These are phyloP conservation scores for Hordeum vulgare DNA, from an alignment of 176 grass and related monocot species.

Conservation along the genomic window DNA sequence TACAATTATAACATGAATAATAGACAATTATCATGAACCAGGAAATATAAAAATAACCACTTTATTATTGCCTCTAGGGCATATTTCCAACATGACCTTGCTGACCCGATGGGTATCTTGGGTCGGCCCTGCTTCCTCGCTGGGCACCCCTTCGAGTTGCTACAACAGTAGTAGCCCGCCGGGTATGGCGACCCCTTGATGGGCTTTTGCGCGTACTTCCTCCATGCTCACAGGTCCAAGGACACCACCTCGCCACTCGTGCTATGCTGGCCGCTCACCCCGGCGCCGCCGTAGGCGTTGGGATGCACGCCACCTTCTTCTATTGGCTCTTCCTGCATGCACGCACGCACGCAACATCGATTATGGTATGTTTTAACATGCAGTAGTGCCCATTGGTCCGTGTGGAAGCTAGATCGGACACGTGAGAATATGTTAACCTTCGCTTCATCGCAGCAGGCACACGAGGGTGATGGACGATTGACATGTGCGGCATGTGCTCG, in stretches of 20 bases:
- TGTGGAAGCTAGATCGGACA: not conserved
- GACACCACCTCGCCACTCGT: slow-evolving; percentile 80
- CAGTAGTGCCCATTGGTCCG: not conserved
- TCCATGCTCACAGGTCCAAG: slow-evolving; percentile 93
- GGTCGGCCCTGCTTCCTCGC: slow-evolving; percentile 98
- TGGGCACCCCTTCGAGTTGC: slow-evolving; percentile 94
- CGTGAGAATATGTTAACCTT: not conserved
- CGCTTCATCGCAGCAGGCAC: not conserved
- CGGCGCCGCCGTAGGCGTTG: slow-evolving; percentile 48
- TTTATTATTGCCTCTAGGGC: too few species aligned
- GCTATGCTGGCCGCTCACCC: slow-evolving; percentile 28
- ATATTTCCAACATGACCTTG: too few species aligned
- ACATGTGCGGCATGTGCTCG: slow-evolving; percentile 14
- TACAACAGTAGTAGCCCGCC: slow-evolving; percentile 93
- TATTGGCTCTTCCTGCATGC: slow-evolving; percentile 66
- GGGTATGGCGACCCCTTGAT: slow-evolving; percentile 97
- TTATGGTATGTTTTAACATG: not conserved
- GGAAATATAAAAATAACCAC: too few species aligned
- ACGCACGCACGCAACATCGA: not conserved
- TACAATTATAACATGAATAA: too few species aligned
- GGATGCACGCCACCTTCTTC: slow-evolving; percentile 96
- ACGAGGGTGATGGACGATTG: not conserved
- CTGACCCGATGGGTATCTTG: too few species aligned
- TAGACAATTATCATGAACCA: too few species aligned
- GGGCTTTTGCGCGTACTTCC: slow-evolving; percentile 96